Evolutionary conservation across 768 basidiomycete species (phyloP).

Genomic region (Plicaturopsis crispa): DNA sequence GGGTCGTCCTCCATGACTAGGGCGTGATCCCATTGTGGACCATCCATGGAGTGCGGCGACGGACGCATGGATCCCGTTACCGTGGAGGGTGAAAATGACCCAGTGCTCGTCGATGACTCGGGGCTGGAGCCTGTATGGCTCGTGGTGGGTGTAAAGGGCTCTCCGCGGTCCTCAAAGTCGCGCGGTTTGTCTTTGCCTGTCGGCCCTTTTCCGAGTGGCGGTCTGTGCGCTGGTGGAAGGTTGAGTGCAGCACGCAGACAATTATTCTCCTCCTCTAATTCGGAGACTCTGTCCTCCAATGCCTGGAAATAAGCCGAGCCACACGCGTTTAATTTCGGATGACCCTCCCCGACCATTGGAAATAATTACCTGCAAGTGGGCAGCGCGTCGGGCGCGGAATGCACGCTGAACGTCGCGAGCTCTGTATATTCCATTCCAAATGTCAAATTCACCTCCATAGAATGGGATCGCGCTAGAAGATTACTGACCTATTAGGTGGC

Average conservation of each 20-base stretch:
- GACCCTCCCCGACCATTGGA: conserved; percentile 21
- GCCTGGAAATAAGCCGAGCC: conserved; percentile 42
- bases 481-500: conserved; percentile 30
- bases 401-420: conserved; percentile 87
- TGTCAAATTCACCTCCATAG: conserved; percentile 60
- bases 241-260: conserved; percentile 65
- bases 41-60: conserved; percentile 38
- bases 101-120: conserved; percentile 42
- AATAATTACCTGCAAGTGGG: conserved; percentile 65
- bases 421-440: conserved; percentile 73
- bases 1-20: conserved; percentile 47
- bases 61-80: conserved; percentile 39
- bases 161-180: conserved; percentile 23
- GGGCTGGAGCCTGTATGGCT: conserved; percentile 22
- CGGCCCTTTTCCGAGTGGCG: conserved; percentile 73
- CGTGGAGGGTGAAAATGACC: conserved; percentile 57
- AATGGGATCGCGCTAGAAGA: not conserved
- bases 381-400: conserved; percentile 82
- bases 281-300: conserved; percentile 71
- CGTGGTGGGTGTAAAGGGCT: conserved; percentile 9
- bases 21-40: conserved; percentile 47
- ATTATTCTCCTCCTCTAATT: conserved; percentile 80
- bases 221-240: conserved; percentile 66
- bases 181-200: conserved; percentile 83
- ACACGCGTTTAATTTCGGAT: conserved; percentile 36